Percentiles rank a stretch among this genome's conserved stretches.
Evolutionary conservation across 331 rosid genomes (phyloP).

Genomic region (Quercus lobata): DNA sequence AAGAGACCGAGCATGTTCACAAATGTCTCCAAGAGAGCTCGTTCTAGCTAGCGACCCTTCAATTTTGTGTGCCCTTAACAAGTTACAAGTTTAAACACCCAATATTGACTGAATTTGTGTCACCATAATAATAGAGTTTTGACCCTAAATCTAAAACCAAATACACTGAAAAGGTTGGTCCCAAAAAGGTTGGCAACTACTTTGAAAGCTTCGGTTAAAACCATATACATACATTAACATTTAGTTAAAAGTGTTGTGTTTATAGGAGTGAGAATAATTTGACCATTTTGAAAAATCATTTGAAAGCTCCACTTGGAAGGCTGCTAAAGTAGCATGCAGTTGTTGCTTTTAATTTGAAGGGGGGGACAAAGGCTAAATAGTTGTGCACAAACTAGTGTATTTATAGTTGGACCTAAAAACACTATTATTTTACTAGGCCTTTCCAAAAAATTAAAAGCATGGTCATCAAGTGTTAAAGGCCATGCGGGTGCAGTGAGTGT

Average conservation of each 20-base stretch:
- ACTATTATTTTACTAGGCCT: not conserved
- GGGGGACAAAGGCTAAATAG: too few relatives aligned
- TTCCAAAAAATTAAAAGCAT: not conserved
- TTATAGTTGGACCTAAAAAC: not conserved
- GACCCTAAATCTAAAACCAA: not conserved
- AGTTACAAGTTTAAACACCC: not conserved
- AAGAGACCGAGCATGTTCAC: not conserved
- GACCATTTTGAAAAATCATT: not conserved
- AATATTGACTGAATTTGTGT: not conserved
- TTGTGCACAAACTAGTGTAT: too few relatives aligned
- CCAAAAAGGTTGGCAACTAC: not conserved
- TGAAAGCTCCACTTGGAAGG: constrained; percentile 24
- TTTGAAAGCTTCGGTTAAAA: not conserved
- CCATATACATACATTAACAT: not conserved
- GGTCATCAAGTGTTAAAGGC: not conserved
- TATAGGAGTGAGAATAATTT: not conserved
- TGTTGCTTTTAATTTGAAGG: not conserved
- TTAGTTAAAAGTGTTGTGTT: not conserved
- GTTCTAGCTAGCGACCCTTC: not conserved
- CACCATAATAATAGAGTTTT: not conserved
- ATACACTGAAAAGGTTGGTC: too few relatives aligned
- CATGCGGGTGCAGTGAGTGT: constrained; percentile 8
- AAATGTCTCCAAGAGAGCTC: not conserved
- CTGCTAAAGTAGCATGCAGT: constrained; percentile 19
- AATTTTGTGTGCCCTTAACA: not conserved